These are phyloP conservation scores for Parvularia atlantis DNA, from an alignment of 78 protist genomes.

Conservation along the genomic window DNA sequence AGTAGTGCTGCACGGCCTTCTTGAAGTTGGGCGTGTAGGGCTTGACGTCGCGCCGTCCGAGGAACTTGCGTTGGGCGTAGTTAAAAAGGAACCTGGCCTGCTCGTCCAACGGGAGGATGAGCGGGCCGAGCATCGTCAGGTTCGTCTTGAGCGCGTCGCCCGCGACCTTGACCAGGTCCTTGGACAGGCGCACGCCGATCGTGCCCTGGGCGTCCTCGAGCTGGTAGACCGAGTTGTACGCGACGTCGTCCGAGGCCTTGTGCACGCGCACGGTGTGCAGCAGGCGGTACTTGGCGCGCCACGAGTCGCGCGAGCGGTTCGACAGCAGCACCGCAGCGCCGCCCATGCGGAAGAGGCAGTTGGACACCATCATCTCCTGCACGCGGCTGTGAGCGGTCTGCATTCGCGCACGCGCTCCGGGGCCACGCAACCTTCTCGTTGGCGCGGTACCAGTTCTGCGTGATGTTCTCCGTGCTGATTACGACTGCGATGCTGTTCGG, in stretches of 20 bases:
- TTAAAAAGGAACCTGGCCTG: slow-evolving; percentile 54
- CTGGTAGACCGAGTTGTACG: slow-evolving; percentile 57
- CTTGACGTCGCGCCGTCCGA: background rate
- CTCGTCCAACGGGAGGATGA: slow-evolving; percentile 65
- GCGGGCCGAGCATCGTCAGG: slow-evolving; percentile 67
- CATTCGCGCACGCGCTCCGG: background rate
- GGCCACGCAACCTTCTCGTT: slow-evolving; percentile 32
- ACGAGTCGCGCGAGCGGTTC: slow-evolving; percentile 28
- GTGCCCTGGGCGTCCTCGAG: slow-evolving; percentile 48
- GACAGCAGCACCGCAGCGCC: slow-evolving; percentile 82
- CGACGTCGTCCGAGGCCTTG: slow-evolving; percentile 44
- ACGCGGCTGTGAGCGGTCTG: background rate
- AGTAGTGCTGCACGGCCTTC: slow-evolving; percentile 59
- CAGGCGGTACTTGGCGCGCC: slow-evolving; percentile 47
- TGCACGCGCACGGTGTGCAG: slow-evolving; percentile 30
- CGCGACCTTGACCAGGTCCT: slow-evolving; percentile 41
- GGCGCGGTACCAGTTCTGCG: slow-evolving; percentile 78
- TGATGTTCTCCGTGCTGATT: slow-evolving; percentile 74
- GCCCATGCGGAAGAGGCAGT: slow-evolving; percentile 77
- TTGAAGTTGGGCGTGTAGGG: slow-evolving; percentile 69
- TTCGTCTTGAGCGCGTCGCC: slow-evolving; percentile 59
- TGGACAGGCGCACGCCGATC: slow-evolving; percentile 62
- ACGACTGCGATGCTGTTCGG: slow-evolving; percentile 43
- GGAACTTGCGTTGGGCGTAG: slow-evolving; percentile 27
- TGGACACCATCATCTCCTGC: slow-evolving; percentile 58